Conservation (phyloP, 2,329 filamentous ascomycete species). For the Colletotrichum australisinense region DNA sequence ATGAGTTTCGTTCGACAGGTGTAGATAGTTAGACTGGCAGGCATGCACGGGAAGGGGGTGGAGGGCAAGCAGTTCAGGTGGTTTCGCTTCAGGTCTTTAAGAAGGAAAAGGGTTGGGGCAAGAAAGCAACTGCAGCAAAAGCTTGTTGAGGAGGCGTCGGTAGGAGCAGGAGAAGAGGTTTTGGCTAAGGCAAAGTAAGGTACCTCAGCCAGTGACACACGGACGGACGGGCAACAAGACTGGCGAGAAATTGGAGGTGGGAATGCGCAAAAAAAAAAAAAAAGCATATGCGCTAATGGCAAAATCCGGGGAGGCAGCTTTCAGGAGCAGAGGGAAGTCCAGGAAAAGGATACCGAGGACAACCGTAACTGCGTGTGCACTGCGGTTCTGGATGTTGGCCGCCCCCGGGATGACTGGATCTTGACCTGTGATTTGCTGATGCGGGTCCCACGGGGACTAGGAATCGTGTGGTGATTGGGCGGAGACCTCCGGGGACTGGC, state of each 20-base stretch:
- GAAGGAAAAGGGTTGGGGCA: slow-evolving; percentile 27
- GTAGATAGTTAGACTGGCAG: neutral
- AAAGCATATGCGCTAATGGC: slow-evolving; percentile 32
- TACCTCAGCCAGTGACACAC: neutral
- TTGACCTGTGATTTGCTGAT: slow-evolving; percentile 34
- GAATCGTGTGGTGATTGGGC: slow-evolving; percentile 16
- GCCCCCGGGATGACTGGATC: neutral
- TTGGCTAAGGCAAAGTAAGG: no score
- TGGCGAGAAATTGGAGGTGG: slow-evolving; percentile 1
- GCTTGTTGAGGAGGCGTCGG: slow-evolving; percentile 31
- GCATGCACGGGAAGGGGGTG: neutral
- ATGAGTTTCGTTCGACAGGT: slow-evolving; percentile 9
- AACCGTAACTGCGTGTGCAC: neutral
- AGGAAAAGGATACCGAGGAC: slow-evolving; percentile 20
- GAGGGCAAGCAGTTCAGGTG: slow-evolving; percentile 28
- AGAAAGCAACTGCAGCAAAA: slow-evolving; percentile 12
- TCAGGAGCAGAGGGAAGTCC: neutral
- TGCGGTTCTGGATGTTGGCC: neutral
- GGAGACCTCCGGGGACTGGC: neutral
- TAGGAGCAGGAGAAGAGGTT: neutral
- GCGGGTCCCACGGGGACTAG: neutral
- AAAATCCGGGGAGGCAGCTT: slow-evolving; percentile 31
- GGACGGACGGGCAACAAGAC: neutral
- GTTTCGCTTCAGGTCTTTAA: slow-evolving; percentile 30
- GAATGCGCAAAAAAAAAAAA: slow-evolving; percentile 11